Base-by-base conservation (phyloP, 768 basidiomycete species). In the Amyloporia xantha region DNA sequence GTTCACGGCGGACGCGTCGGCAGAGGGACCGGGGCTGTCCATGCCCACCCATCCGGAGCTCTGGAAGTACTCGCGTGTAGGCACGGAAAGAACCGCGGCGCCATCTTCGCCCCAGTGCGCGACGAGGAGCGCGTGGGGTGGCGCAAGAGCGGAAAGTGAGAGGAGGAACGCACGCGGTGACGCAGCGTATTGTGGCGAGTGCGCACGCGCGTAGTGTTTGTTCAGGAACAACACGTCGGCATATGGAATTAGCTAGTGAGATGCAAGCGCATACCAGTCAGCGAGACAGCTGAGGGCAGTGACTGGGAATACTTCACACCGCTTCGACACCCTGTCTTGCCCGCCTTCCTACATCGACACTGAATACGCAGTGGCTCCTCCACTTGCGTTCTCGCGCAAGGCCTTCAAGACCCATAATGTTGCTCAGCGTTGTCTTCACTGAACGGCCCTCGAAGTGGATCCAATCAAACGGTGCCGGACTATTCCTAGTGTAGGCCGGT, bases 21-120 rank as follows among this genome's bases (percentile, higher is more conserved):
- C 41, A 60, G 49, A 21, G 63, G 48, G 33, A 43, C 45, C 27
- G 64, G 58, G 1, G 67, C 49, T 5, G 41, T 23, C 35, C 26
- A 54, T 42, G 50, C 81, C 82, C 2, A 84, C 78, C 87, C 89
- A 91, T 1, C 84, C 82, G 0, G 86, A 88, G 55, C 82, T 82
- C 54, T 92, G 90, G 61, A 90, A 87, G 64, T 91, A 92, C 57
- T 92, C 90, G 55, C 77, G 77, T 0, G 89, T 91, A 0, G 89
- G 90, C 5, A 91, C 65, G 13, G 85, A 88, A 47, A 91, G 74
- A 3, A 87, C 81, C 0, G 89, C 90, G 1, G 84, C 85, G 10
- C 89, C 89, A 41, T 87, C 84, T 20, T 73, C 70, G 5, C 88
- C 88, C 77, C 89, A 91, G 58, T 91, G 72, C 2, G 83, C 86